A percentile compares a stretch with the other conserved stretches of the same genome.
Evolutionary conservation across 345 rosid genomes (phyloP).

Genomic region (Pugionium cornutum): DNA sequence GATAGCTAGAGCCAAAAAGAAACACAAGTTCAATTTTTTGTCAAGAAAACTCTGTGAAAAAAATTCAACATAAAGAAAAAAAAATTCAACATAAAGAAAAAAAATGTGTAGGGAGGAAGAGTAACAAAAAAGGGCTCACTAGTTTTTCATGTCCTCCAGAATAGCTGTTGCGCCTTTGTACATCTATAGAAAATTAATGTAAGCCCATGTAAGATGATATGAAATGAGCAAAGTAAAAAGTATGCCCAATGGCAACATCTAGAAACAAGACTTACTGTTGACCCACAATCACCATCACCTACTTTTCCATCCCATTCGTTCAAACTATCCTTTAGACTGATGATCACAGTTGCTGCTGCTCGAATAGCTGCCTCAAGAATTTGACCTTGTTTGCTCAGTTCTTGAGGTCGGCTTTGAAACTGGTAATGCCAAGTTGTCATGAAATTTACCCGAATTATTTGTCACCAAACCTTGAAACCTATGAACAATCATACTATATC

Average conservation of each 20-base stretch:
- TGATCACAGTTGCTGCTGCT: constrained; percentile 74
- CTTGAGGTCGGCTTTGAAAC: constrained; percentile 63
- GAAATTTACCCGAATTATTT: constrained; percentile 7
- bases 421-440: constrained; percentile 40
- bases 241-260: not conserved
- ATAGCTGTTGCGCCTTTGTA: constrained; percentile 76
- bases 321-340: constrained; percentile 64
- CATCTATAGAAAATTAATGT: constrained; percentile 58
- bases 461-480: constrained; percentile 23
- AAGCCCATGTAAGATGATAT: constrained; percentile 20
- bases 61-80: constrained; percentile 14
- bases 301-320: constrained; percentile 96
- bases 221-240: constrained; percentile 7
- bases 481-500: not conserved
- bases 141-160: constrained; percentile 81
- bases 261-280: constrained; percentile 65
- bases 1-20: constrained; percentile 41
- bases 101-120: not conserved
- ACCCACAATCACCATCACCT: constrained; percentile 98
- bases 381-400: constrained; percentile 66
- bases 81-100: not conserved
- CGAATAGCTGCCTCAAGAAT: constrained; percentile 80
- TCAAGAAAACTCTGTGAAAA: not conserved
- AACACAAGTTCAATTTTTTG: not conserved
- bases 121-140: constrained; percentile 48